These are phyloP conservation scores for Cordyceps tenuipes DNA, from an alignment of 2,329 filamentous ascomycete species.

Conservation along the genomic window DNA sequence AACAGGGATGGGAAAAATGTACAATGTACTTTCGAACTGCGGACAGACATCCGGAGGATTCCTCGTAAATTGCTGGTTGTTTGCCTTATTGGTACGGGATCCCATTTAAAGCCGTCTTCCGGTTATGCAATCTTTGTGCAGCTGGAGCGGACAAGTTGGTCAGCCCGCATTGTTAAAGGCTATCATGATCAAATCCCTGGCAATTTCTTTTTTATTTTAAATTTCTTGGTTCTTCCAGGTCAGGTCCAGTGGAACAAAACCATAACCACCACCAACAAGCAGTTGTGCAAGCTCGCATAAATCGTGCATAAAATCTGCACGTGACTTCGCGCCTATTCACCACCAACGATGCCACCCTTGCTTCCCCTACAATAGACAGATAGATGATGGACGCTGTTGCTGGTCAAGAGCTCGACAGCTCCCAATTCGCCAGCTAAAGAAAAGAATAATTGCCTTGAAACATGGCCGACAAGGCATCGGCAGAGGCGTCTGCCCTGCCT, in stretches of 20 bases:
- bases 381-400: background rate
- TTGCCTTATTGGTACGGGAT: background rate
- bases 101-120: background rate
- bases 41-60: no score
- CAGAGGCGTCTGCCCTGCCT: background rate
- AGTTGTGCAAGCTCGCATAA: background rate
- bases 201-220: no score
- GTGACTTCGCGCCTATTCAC: conserved; percentile 1
- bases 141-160: background rate
- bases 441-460: background rate
- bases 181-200: background rate
- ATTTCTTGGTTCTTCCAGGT: background rate
- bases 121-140: background rate
- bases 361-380: background rate
- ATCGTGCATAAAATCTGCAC: background rate
- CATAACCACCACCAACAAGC: background rate
- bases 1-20: no score
- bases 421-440: background rate
- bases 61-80: no score
- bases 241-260: background rate
- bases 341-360: background rate
- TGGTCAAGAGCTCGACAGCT: conserved; percentile 4
- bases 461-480: background rate
- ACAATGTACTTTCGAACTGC: no score
- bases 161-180: background rate